Evolutionary conservation across 495 filamentous ascomycete genomes (phyloP).

Genomic region (Tuber umbilicatum): DNA sequence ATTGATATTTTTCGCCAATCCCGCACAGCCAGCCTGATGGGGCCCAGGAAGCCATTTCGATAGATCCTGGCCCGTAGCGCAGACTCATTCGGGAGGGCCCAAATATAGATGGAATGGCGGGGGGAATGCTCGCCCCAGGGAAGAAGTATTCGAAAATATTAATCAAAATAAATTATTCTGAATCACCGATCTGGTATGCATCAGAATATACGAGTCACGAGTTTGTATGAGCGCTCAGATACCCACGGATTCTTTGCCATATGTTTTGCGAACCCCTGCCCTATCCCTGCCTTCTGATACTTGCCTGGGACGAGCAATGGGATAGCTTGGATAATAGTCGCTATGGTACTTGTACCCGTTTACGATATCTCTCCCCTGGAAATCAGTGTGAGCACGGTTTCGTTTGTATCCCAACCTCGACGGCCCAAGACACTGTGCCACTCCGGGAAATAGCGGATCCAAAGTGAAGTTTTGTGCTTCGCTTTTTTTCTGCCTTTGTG

Average conservation of each 20-base stretch:
- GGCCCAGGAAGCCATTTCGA: not conserved
- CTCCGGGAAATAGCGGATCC: not conserved
- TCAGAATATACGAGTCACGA: too few relatives aligned
- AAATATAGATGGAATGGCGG: not conserved
- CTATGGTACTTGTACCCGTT: not conserved
- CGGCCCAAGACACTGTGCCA: not conserved
- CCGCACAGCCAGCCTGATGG: not conserved
- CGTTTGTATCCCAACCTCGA: not conserved
- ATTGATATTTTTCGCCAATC: not conserved
- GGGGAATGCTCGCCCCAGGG: too few relatives aligned
- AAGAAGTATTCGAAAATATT: too few relatives aligned
- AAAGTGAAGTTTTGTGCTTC: not conserved
- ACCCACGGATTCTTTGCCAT: too few relatives aligned
- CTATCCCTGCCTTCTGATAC: too few relatives aligned
- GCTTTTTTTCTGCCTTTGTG: too few relatives aligned
- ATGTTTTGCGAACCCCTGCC: too few relatives aligned
- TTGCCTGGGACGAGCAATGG: too few relatives aligned
- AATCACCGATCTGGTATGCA: too few relatives aligned
- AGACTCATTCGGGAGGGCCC: not conserved
- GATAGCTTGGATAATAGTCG: not conserved
- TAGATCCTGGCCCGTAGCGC: not conserved
- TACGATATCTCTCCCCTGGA: not conserved
- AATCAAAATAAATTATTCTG: too few relatives aligned
- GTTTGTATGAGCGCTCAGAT: too few relatives aligned
- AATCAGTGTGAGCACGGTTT: not conserved